These are phyloP conservation scores for Fusarium pseudonygamai DNA, from an alignment of 2,329 filamentous ascomycete genomes.

Conservation along the genomic window DNA sequence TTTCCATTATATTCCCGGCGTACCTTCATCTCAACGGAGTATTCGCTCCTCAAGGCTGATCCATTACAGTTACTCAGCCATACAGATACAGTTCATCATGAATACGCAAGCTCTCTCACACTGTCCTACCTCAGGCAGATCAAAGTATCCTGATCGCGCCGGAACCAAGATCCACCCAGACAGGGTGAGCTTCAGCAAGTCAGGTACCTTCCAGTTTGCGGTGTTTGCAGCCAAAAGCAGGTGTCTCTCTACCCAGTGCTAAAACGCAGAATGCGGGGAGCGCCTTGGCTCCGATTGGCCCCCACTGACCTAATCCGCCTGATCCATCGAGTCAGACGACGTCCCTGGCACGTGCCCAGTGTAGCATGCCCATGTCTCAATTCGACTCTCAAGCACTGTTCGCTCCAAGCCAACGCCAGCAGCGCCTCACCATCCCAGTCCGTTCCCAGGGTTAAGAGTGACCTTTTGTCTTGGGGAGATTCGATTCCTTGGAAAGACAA, in stretches of 20 bases:
- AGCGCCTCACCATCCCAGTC: slow-evolving; percentile 34
- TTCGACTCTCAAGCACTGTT: slow-evolving; percentile 18
- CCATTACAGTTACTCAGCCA: slow-evolving; percentile 21
- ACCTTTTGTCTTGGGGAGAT: slow-evolving; percentile 17
- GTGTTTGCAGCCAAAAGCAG: slow-evolving; percentile 19
- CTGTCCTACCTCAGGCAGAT: slow-evolving; percentile 12
- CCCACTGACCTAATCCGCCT: slow-evolving; percentile 40
- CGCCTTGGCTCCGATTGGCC: slow-evolving; percentile 41
- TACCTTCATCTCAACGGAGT: not conserved
- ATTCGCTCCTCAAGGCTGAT: slow-evolving; percentile 2
- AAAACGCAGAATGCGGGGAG: slow-evolving; percentile 43
- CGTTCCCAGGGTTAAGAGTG: slow-evolving; percentile 24
- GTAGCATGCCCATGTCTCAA: slow-evolving; percentile 37
- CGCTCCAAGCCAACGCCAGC: slow-evolving; percentile 26
- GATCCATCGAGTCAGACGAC: slow-evolving; percentile 47
- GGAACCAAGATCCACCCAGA: slow-evolving; percentile 10
- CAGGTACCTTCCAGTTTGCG: slow-evolving; percentile 35
- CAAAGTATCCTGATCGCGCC: slow-evolving; percentile 29
- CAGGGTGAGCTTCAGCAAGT: slow-evolving; percentile 34
- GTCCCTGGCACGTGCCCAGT: slow-evolving; percentile 43
- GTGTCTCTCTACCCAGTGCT: slow-evolving; percentile 32
- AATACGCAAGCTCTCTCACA: slow-evolving; percentile 8
- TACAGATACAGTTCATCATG: slow-evolving; percentile 34
- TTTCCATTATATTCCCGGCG: not conserved
- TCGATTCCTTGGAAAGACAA: slow-evolving; percentile 31